Conservation (phyloP, 352 stramenopile genomes). For the Pythium aquatile region DNA sequence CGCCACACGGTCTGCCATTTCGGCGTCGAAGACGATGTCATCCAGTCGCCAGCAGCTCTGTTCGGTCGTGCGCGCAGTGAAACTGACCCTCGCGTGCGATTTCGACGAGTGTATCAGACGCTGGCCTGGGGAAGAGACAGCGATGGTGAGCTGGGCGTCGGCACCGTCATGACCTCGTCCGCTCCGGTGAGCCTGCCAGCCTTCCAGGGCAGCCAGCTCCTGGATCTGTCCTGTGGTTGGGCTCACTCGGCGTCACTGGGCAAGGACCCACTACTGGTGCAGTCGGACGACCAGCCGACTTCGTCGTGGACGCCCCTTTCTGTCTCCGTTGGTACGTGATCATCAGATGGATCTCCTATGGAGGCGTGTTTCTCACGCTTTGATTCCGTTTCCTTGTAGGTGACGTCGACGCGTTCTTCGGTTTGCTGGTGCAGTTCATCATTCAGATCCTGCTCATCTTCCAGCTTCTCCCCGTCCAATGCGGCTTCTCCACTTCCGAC, state of each 20-base stretch:
- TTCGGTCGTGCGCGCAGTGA: constrained; percentile 19
- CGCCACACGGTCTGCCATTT: constrained; percentile 39
- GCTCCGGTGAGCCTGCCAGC: constrained; percentile 14
- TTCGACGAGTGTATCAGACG: constrained; percentile 26
- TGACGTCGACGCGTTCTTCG: constrained; percentile 42
- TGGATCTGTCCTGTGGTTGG: constrained; percentile 33
- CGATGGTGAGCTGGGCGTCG: constrained; percentile 40
- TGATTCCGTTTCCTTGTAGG: constrained; percentile 7
- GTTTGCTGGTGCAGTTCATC: constrained; percentile 38
- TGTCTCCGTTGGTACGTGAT: constrained; percentile 19
- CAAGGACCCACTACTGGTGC: constrained; percentile 16
- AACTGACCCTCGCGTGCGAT: constrained; percentile 19
- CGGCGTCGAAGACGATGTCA: constrained; percentile 14
- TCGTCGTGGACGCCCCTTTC: constrained; percentile 7
- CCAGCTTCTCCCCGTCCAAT: constrained; percentile 28
- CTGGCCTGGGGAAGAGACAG: constrained; percentile 38
- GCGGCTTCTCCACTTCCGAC: constrained; percentile 26
- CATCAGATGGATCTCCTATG: background rate
- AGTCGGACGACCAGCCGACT: constrained; percentile 11
- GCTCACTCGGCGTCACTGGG: constrained; percentile 30
- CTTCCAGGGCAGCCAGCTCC: constrained; percentile 19
- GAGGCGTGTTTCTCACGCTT: background rate
- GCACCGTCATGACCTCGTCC: constrained; percentile 24
- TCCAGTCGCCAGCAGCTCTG: background rate
- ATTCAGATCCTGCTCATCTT: constrained; percentile 43